Base-by-base conservation (phyloP, 306 rosid genomes). In the Pterocarpus santalinus region DNA sequence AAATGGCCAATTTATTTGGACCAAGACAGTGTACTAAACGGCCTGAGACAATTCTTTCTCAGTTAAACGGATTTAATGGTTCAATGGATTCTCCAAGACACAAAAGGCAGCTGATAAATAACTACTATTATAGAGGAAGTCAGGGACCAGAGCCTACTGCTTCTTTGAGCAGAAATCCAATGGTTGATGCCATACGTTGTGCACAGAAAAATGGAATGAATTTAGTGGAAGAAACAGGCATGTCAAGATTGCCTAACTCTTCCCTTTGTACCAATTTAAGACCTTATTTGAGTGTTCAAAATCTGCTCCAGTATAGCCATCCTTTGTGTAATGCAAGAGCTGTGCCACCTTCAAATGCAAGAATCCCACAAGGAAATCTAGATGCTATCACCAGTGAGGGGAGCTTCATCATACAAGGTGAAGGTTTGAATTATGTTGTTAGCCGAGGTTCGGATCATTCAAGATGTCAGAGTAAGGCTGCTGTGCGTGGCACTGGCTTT, bases 391-490 rank as follows among this genome's bases (percentile, higher is more conserved):
- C 80, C 11, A 60, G 84, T 33, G 91, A 86, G 83, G 91, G 85
- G 64, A 88, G 91, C 84, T 82, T 82, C 73, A 88, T 88, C 53
- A 66, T 88, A 67, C 89, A 86, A 61, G 90, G 91, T 22, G 91
- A 88, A 71, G 84, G 83, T 58, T 76, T 90, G 58, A 90, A 69
- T 81, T 85, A 82, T 83, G 80, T 73, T 30, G 77, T 5, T 36
- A 77, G 47, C 58, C 62, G 83, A 71, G 78, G 80, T 63, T 70
- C 43, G 7, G 79, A 78, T 80, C 78, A n/a, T 60, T 62, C 88
- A 16, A 64, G 70, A 84, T 78, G 68, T 83, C 85, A 47, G 46
- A 75, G 33, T 69, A 89, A 80, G 88, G 74, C 75, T 63, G 49
- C 75, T 5, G 53, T 35, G 8, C 55, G 5, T 7, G 87, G 70